Evolutionary conservation across 371 early-diverging fungal species (phyloP).

Genomic region (Mucor lusitanicus): DNA sequence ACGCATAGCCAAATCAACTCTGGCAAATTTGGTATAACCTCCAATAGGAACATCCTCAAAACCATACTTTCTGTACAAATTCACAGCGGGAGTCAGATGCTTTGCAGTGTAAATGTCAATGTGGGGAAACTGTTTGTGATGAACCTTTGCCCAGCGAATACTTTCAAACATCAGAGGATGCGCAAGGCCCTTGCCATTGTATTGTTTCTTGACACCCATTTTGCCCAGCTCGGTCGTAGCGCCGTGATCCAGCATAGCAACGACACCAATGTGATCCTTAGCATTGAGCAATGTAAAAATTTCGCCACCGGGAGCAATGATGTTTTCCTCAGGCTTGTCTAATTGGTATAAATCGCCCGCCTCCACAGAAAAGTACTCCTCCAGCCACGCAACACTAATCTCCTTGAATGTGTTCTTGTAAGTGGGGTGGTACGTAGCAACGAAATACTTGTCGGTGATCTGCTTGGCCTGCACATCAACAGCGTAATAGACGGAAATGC

Average conservation of each 20-base stretch:
- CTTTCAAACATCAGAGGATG: constrained; percentile 20
- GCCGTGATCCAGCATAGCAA: constrained; percentile 20
- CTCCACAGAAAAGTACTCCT: constrained; percentile 15
- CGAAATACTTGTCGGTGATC: not conserved
- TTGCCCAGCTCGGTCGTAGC: constrained; percentile 18
- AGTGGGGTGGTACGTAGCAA: not conserved
- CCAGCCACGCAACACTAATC: constrained; percentile 19
- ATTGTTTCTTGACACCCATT: constrained; percentile 17
- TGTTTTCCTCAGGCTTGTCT: constrained; percentile 16
- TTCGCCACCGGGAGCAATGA: constrained; percentile 23
- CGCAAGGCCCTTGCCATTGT: constrained; percentile 20
- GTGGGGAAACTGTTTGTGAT: not conserved
- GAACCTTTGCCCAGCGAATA: constrained; percentile 12
- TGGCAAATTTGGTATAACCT: not conserved
- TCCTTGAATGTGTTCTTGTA: constrained; percentile 17
- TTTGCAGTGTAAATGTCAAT: constrained; percentile 5
- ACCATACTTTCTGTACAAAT: constrained; percentile 14
- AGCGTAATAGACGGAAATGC: constrained; percentile 9
- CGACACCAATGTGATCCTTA: constrained; percentile 11
- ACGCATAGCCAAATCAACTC: constrained; percentile 10
- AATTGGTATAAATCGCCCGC: constrained; percentile 11
- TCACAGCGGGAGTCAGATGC: not conserved
- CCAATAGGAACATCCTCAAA: constrained; percentile 5
- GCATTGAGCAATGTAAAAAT: constrained; percentile 13
- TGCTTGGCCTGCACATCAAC: not conserved